A percentile compares a stretch with the other conserved stretches of the same genome.
Evolutionary conservation across 1,139 yeast species (phyloP).

Genomic region (Lodderomyces elongisporus): DNA sequence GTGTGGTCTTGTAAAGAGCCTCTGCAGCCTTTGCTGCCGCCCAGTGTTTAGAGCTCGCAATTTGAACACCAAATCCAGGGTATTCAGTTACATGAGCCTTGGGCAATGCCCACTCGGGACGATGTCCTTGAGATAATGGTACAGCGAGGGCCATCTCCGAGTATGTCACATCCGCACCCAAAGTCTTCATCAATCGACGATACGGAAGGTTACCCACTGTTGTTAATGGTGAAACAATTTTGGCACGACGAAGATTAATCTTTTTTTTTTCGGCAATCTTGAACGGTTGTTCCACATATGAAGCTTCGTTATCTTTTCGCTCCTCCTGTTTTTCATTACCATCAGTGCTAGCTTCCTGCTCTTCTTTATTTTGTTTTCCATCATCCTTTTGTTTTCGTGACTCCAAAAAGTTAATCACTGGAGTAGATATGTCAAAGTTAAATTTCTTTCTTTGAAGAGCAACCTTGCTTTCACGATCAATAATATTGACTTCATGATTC

Average conservation of each 20-base stretch:
- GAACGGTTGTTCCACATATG: conserved; percentile 73
- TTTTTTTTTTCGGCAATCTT: conserved; percentile 76
- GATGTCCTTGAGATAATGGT: conserved; percentile 83
- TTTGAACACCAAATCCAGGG: conserved; percentile 91
- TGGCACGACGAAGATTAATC: conserved; percentile 63
- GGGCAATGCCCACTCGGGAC: conserved; percentile 96
- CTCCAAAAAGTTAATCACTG: conserved; percentile 54
- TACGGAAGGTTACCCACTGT: conserved; percentile 97
- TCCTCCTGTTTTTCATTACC: conserved; percentile 23
- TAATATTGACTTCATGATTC: conserved; percentile 64
- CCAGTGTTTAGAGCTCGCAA: conserved; percentile 90
- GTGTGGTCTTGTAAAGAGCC: conserved; percentile 53
- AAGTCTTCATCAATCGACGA: conserved; percentile 83
- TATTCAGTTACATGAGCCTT: conserved; percentile 79
- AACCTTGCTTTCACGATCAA: conserved; percentile 48
- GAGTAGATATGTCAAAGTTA: conserved; percentile 51
- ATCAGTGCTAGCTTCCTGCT: too few relatives aligned
- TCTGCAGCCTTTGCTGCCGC: conserved; percentile 91
- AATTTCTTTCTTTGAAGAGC: conserved; percentile 61
- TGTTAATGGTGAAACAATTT: conserved; percentile 90
- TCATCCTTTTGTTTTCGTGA: conserved; percentile 35
- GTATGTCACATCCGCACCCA: conserved; percentile 92
- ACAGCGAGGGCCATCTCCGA: conserved; percentile 91
- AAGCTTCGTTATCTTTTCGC: conserved; percentile 28
- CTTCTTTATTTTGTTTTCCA: conserved; percentile 28